Conservation (phyloP, 2,329 filamentous ascomycete genomes). For the Akanthomyces uredinophilus region DNA sequence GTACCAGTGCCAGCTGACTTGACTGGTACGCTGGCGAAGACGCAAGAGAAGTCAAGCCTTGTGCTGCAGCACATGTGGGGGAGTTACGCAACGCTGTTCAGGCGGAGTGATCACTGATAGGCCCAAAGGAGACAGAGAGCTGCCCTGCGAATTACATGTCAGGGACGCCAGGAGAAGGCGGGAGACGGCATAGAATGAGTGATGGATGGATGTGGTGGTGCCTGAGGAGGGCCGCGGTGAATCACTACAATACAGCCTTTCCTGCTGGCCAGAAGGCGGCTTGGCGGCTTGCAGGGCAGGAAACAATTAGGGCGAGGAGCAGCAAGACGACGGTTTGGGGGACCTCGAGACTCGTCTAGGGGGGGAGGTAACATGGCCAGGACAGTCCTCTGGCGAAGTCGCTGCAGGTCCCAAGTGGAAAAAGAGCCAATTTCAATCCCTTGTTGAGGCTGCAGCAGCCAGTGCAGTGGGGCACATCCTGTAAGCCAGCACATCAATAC, state of each 20-base stretch:
- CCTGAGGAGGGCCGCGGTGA: background rate
- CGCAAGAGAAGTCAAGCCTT: background rate
- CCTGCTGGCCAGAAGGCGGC: too few relatives aligned
- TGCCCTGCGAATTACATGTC: background rate
- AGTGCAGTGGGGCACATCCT: background rate
- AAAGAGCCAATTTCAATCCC: background rate
- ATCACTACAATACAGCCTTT: background rate
- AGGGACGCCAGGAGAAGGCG: background rate
- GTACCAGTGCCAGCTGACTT: background rate
- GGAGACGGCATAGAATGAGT: background rate
- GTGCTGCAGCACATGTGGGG: background rate
- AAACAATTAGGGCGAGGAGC: background rate
- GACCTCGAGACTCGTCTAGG: background rate
- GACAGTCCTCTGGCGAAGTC: background rate
- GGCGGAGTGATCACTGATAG: background rate
- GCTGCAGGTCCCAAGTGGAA: background rate
- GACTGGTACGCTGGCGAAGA: background rate
- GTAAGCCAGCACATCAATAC: background rate
- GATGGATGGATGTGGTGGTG: background rate
- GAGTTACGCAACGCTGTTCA: background rate
- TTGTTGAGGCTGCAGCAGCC: background rate
- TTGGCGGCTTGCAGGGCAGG: too few relatives aligned
- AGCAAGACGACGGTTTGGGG: background rate
- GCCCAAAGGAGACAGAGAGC: background rate
- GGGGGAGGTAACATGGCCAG: background rate